Evolutionary conservation across 108 stramenopile genomes (phyloP).

Genomic region (Nitzschia inconspicua): DNA sequence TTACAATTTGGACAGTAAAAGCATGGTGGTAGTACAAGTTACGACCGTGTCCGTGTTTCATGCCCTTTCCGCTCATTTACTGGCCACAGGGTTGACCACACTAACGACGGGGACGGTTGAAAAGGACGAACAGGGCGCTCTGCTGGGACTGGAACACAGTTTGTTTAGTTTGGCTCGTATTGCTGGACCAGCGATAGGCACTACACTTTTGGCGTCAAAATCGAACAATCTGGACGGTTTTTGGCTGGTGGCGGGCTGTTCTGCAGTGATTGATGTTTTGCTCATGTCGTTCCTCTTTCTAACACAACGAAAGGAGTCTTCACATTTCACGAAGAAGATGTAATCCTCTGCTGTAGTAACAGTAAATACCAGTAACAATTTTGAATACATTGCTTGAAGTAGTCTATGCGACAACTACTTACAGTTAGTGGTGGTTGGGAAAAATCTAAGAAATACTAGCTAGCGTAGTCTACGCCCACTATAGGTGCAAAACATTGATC

Average conservation of each 20-base stretch:
- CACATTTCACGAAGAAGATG: too few relatives aligned
- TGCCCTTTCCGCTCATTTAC: conserved; percentile 57
- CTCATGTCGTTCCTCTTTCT: conserved; percentile 7
- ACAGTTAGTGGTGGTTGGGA: too few relatives aligned
- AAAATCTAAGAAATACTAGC: too few relatives aligned
- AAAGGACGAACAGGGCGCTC: conserved; percentile 52
- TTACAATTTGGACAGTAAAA: not conserved
- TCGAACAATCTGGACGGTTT: conserved; percentile 2
- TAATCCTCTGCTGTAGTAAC: too few relatives aligned
- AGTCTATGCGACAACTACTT: too few relatives aligned
- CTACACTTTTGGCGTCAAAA: conserved; percentile 33
- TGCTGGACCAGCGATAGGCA: conserved; percentile 58
- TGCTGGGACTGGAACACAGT: conserved; percentile 80
- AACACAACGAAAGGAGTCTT: too few relatives aligned
- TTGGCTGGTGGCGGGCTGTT: conserved; percentile 23
- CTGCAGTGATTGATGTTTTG: conserved; percentile 25
- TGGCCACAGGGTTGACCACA: conserved; percentile 76
- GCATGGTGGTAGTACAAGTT: conserved; percentile 8
- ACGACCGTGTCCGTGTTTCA: conserved; percentile 35
- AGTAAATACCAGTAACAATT: too few relatives aligned
- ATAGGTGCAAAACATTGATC: too few relatives aligned
- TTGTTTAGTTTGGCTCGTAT: conserved; percentile 73
- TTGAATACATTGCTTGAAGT: too few relatives aligned
- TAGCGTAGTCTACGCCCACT: too few relatives aligned
- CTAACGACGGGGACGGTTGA: conserved; percentile 63